These are phyloP conservation scores for Phytophthora cryptogea DNA, from an alignment of 352 stramenopile species.

Conservation along the genomic window DNA sequence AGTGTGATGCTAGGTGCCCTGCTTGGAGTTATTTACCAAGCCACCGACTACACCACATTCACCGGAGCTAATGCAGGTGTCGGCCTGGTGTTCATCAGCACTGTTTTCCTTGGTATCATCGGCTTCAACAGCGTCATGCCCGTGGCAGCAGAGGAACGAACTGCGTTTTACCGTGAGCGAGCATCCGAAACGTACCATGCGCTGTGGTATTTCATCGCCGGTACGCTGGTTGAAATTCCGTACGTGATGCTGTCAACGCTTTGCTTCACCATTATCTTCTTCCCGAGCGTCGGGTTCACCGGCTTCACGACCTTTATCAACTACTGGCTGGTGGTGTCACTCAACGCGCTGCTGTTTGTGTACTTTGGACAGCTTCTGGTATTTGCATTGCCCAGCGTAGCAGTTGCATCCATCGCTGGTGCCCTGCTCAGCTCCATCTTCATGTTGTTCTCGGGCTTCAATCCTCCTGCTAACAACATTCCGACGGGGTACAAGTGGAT, in stretches of 20 bases:
- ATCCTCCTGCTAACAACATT: conserved; percentile 46
- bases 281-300: conserved; percentile 52
- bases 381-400: conserved; percentile 50
- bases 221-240: conserved; percentile 80
- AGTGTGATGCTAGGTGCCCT: conserved; percentile 71
- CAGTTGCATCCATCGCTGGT: conserved; percentile 50
- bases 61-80: conserved; percentile 53
- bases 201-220: conserved; percentile 79
- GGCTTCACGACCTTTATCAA: conserved; percentile 37
- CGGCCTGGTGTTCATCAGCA: conserved; percentile 82
- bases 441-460: conserved; percentile 60
- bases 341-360: conserved; percentile 53
- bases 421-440: conserved; percentile 60
- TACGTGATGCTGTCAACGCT: conserved; percentile 48
- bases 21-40: conserved; percentile 75
- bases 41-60: conserved; percentile 54
- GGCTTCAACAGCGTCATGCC: conserved; percentile 81
- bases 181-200: conserved; percentile 90
- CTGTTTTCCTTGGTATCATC: conserved; percentile 83
- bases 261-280: conserved; percentile 46
- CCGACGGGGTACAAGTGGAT: conserved; percentile 60
- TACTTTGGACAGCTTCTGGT: conserved; percentile 57
- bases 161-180: conserved; percentile 93
- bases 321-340: conserved; percentile 50
- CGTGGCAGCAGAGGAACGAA: conserved; percentile 80